Conservation (phyloP, 257 asterid species). For the Penstemon barbatus region DNA sequence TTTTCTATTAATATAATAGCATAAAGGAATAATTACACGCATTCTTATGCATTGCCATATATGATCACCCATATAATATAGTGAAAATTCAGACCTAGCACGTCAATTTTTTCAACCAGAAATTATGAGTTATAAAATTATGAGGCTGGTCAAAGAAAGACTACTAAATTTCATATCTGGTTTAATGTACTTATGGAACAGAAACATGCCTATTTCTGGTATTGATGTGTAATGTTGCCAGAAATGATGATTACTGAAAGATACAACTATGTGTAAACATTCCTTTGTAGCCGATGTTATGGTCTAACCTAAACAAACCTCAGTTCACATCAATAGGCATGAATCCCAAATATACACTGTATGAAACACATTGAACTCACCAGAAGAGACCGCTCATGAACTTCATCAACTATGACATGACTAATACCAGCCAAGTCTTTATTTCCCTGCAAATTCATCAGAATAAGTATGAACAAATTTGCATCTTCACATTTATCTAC, state of each 20-base stretch:
- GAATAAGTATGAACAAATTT: constrained; percentile 22
- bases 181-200: neutral
- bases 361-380: constrained; percentile 47
- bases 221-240: constrained; percentile 9
- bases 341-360: constrained; percentile 21
- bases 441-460: constrained; percentile 70
- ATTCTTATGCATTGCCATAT: constrained; percentile 5
- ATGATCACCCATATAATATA: constrained; percentile 14
- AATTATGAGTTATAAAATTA: neutral
- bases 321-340: constrained; percentile 20
- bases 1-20: neutral
- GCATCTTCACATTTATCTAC: constrained; percentile 17
- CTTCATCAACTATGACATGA: constrained; percentile 97
- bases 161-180: neutral
- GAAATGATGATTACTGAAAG: constrained; percentile 19
- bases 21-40: constrained; percentile 3
- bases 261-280: constrained; percentile 7
- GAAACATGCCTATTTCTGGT: neutral
- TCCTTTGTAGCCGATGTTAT: too few relatives aligned
- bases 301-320: neutral
- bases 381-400: constrained; percentile 97
- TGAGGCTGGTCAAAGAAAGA: neutral
- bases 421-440: constrained; percentile 75
- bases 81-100: neutral
- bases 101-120: neutral